Evolutionary conservation across 2,329 filamentous ascomycete species (phyloP).

Genomic region (Claviceps fusiformis): DNA sequence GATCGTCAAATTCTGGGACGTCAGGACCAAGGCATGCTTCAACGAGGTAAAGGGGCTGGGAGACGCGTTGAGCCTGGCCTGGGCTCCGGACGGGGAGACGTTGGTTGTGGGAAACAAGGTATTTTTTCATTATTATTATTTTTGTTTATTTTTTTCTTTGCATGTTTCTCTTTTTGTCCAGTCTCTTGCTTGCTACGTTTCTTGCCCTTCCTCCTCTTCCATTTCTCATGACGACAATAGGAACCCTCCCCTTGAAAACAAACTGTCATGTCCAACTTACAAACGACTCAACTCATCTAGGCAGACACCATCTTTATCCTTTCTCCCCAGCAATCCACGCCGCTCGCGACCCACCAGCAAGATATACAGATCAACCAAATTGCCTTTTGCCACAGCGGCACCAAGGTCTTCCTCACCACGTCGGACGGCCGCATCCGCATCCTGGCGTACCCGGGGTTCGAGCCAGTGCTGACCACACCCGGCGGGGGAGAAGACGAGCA

Average conservation of each 20-base stretch:
- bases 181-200: background rate
- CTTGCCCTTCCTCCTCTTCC: background rate
- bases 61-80: conserved; percentile 57
- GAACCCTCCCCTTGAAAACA: background rate
- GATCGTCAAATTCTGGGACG: conserved; percentile 67
- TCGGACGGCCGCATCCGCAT: conserved; percentile 59
- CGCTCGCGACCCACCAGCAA: conserved; percentile 47
- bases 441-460: conserved; percentile 51
- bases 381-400: conserved; percentile 59
- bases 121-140: conserved; percentile 21
- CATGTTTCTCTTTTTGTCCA: background rate
- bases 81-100: conserved; percentile 57
- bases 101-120: conserved; percentile 64
- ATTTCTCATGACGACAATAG: background rate
- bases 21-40: conserved; percentile 55
- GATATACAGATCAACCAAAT: conserved; percentile 56
- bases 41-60: conserved; percentile 56
- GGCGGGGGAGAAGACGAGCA: conserved; percentile 22
- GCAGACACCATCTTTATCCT: conserved; percentile 49
- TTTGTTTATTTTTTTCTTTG: background rate
- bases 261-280: background rate
- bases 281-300: conserved; percentile 20
- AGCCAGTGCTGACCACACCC: conserved; percentile 38
- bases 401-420: conserved; percentile 57
- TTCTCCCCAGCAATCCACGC: conserved; percentile 42